phyloP scores from a whole-genome alignment of 495 filamentous ascomycete genomes.

The Lasiosphaeriaceae sp. region DNA sequence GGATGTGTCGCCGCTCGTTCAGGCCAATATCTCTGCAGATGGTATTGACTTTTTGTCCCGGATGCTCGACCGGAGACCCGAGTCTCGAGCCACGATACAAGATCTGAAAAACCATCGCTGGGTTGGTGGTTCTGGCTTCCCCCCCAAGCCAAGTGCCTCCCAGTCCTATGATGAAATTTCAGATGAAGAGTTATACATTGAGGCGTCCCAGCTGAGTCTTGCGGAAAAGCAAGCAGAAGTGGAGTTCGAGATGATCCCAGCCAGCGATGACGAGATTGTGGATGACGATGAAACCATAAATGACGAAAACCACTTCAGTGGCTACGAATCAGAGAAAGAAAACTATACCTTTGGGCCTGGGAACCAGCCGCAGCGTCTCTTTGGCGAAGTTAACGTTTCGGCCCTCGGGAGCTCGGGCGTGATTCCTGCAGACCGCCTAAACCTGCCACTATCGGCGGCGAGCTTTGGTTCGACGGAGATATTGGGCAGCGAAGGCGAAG shows the following conservation, averaged over 20 bases:
- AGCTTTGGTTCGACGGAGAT: conserved; percentile 32
- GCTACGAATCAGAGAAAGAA: conserved; percentile 38
- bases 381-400: conserved; percentile 75
- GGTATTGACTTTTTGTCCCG: conserved; percentile 67
- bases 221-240: conserved; percentile 33
- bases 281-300: conserved; percentile 44
- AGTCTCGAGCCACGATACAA: conserved; percentile 59
- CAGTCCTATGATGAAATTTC: conserved; percentile 43
- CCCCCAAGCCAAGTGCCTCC: conserved; percentile 15
- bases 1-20: conserved; percentile 55
- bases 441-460: conserved; percentile 37
- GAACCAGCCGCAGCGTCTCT: conserved; percentile 53
- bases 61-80: conserved; percentile 74
- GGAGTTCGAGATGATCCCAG: conserved; percentile 11
- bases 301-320: conserved; percentile 25
- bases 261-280: conserved; percentile 31
- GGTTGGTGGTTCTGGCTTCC: conserved; percentile 49
- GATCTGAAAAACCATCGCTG: conserved; percentile 65
- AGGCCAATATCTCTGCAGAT: conserved; percentile 53
- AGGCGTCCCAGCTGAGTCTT: conserved; percentile 68
- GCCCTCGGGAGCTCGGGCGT: conserved; percentile 58
- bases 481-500: conserved; percentile 27
- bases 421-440: conserved; percentile 38
- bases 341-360: conserved; percentile 36
- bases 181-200: conserved; percentile 46